Evolutionary conservation across 108 stramenopile species (phyloP).

Genomic region (Nannochloropsis gaditana): DNA sequence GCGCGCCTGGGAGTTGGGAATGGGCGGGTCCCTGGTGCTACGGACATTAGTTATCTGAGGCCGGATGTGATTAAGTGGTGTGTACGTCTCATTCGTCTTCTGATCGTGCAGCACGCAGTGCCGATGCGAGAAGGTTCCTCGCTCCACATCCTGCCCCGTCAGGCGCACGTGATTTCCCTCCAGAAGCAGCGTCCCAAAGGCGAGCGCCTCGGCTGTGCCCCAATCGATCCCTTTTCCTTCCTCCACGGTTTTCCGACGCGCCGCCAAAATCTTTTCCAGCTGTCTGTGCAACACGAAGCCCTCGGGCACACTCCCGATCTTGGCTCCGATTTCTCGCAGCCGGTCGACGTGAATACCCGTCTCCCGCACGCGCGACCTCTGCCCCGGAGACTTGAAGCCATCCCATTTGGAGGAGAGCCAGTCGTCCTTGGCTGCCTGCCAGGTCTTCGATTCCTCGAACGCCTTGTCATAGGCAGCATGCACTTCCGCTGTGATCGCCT

Average conservation of each 20-base stretch:
- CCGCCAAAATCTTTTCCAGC: constrained; percentile 80
- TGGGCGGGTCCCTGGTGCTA: neutral
- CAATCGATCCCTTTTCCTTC: constrained; percentile 89
- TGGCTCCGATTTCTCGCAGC: constrained; percentile 69
- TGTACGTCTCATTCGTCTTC: constrained; percentile 62
- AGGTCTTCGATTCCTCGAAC: constrained; percentile 79
- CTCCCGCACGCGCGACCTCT: constrained; percentile 62
- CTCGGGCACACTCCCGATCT: constrained; percentile 63
- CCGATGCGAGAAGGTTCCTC: constrained; percentile 71
- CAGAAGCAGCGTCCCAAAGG: constrained; percentile 84
- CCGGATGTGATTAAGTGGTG: constrained; percentile 68
- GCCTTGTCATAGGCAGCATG: constrained; percentile 71
- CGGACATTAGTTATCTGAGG: neutral
- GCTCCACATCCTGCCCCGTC: constrained; percentile 95
- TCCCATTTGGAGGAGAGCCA: constrained; percentile 88
- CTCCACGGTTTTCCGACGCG: constrained; percentile 63
- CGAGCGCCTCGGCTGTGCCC: constrained; percentile 97
- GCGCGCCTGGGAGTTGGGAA: constrained; percentile 65
- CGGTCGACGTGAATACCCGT: constrained; percentile 83
- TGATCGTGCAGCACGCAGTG: constrained; percentile 94
- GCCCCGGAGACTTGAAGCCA: constrained; percentile 85
- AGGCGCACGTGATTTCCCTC: constrained; percentile 97
- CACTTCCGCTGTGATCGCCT: constrained; percentile 73
- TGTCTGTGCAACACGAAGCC: constrained; percentile 81
- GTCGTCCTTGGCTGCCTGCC: constrained; percentile 68